phyloP scores from a whole-genome alignment of 2,329 filamentous ascomycete genomes.

The Penicillium sp. region DNA sequence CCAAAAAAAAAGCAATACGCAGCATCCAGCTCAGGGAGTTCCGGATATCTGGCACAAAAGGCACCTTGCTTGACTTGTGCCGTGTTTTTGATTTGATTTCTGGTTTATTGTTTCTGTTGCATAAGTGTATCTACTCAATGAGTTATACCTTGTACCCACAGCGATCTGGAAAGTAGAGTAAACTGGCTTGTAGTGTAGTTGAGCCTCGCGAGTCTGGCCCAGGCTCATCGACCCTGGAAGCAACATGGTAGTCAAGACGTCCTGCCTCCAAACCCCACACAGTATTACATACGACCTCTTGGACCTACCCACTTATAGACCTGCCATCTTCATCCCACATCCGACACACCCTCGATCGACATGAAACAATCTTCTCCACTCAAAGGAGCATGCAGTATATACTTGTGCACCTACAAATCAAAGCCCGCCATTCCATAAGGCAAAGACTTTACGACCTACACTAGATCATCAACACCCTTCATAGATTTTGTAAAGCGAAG shows the following conservation, averaged over 20 bases:
- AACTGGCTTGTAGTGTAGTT: not conserved
- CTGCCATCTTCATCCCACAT: not conserved
- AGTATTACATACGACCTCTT: not conserved
- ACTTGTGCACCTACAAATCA: too few species aligned
- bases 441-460: not conserved
- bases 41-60: conserved; percentile 76
- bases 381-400: too few species aligned
- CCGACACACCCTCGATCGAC: too few species aligned
- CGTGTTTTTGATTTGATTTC: conserved; percentile 43
- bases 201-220: not conserved
- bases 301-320: not conserved
- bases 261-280: not conserved
- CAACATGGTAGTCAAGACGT: not conserved
- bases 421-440: not conserved
- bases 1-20: conserved; percentile 57
- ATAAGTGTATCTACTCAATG: conserved; percentile 27
- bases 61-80: conserved; percentile 29
- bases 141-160: conserved; percentile 12
- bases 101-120: conserved; percentile 43
- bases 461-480: not conserved
- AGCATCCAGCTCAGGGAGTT: conserved; percentile 57
- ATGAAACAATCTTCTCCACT: too few species aligned
- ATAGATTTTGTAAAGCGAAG: not conserved
- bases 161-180: not conserved
- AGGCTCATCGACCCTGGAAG: not conserved